A percentile compares a stretch with the other conserved stretches of the same genome.
Conservation (phyloP, 169 alveolate species). For the Plasmodium yoelii region DNA sequence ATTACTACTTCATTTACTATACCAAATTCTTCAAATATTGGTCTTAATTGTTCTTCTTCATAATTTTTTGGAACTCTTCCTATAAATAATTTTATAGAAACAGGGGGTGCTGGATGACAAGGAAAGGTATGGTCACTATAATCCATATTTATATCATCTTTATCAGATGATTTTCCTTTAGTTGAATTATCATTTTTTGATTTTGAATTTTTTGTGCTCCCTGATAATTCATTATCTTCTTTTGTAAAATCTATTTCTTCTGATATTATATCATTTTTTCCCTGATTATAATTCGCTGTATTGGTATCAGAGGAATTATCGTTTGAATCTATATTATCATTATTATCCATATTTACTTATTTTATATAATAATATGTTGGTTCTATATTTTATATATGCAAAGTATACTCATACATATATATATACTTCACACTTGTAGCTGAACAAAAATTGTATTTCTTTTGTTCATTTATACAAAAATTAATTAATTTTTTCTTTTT, state of each 20-base stretch:
- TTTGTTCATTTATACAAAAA: no score
- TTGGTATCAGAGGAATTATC: constrained; percentile 72
- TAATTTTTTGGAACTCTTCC: constrained; percentile 90
- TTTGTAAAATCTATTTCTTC: constrained; percentile 58
- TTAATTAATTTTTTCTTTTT: no score
- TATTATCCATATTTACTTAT: constrained; percentile 44
- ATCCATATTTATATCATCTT: constrained; percentile 52
- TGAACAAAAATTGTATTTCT: no score
- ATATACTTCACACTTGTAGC: no score
- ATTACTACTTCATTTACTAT: constrained; percentile 88
- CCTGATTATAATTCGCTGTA: constrained; percentile 62
- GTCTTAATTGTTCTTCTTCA: constrained; percentile 88
- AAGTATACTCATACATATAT: background rate
- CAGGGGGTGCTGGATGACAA: constrained; percentile 93
- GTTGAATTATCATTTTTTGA: constrained; percentile 23
- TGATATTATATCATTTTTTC: constrained; percentile 46
- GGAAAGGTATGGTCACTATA: constrained; percentile 76
- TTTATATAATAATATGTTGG: background rate
- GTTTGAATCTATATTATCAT: constrained; percentile 68
- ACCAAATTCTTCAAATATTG: constrained; percentile 90
- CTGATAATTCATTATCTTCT: constrained; percentile 54
- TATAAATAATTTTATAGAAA: constrained; percentile 90
- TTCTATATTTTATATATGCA: background rate
- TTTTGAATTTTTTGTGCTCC: constrained; percentile 12
- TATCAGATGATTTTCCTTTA: constrained; percentile 52